Evolutionary conservation across 164 flowering plant species (phyloP).

Genomic region (Platanus orientalis): DNA sequence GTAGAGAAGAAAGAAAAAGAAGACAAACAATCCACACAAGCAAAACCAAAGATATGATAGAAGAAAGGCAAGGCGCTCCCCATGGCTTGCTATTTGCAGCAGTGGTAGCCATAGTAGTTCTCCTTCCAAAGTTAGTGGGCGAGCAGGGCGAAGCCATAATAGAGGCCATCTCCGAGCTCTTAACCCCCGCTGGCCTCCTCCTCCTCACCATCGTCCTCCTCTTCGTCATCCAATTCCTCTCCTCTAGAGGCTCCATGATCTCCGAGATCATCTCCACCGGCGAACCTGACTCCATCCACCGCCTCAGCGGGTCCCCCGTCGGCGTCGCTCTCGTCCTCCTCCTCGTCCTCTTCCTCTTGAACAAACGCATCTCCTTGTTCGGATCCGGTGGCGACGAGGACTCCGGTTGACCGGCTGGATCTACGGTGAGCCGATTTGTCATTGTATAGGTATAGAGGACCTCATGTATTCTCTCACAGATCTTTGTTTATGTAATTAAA

Average conservation of each 20-base stretch:
- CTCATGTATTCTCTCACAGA: too few relatives aligned
- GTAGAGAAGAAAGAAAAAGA: too few relatives aligned
- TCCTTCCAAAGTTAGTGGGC: slow-evolving; percentile 45
- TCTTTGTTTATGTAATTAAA: too few relatives aligned
- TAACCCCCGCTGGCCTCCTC: slow-evolving; percentile 64
- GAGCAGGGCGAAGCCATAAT: slow-evolving; percentile 64
- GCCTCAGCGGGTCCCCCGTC: slow-evolving; percentile 80
- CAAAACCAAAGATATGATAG: too few relatives aligned
- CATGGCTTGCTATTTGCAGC: slow-evolving; percentile 53
- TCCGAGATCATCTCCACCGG: slow-evolving; percentile 57
- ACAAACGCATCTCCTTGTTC: slow-evolving; percentile 61
- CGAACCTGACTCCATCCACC: slow-evolving; percentile 77
- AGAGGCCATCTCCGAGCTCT: slow-evolving; percentile 50
- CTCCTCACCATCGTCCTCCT: slow-evolving; percentile 75
- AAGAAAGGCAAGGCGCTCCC: slow-evolving; percentile 41
- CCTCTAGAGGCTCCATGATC: slow-evolving; percentile 61
- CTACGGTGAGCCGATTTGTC: too few relatives aligned
- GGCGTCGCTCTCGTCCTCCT: slow-evolving; percentile 78
- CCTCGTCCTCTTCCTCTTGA: slow-evolving; percentile 59
- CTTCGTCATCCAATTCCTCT: slow-evolving; percentile 70
- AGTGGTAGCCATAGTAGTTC: slow-evolving; percentile 48
- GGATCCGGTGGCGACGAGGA: slow-evolving; percentile 66
- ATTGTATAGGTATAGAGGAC: too few relatives aligned
- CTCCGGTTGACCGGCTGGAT: too few relatives aligned
- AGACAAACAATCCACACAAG: too few relatives aligned